These are phyloP conservation scores for Sungouiella blattae DNA, from an alignment of 805 yeast genomes.

Conservation along the genomic window DNA sequence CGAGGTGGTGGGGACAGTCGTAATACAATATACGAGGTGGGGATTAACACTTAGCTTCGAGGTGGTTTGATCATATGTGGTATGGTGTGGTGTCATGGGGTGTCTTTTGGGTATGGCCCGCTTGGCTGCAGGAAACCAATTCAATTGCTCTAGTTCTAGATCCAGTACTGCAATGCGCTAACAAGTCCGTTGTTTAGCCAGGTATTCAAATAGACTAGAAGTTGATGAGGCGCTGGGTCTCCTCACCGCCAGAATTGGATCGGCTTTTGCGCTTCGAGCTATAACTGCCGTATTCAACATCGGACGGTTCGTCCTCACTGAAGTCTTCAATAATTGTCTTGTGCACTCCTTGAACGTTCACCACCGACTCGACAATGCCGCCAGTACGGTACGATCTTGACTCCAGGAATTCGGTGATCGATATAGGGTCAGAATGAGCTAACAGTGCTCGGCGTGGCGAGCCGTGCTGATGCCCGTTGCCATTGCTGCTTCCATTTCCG, in stretches of 20 bases:
- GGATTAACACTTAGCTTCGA: no score
- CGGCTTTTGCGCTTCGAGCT: constrained; percentile 6
- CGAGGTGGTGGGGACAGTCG: no score
- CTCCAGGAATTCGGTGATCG: constrained; percentile 27
- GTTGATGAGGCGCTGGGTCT: constrained; percentile 15
- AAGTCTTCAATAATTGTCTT: constrained; percentile 80
- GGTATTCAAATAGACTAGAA: no score
- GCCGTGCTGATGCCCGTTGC: neutral
- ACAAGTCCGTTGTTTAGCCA: no score
- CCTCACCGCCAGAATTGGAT: constrained; percentile 11
- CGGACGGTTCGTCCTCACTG: constrained; percentile 39
- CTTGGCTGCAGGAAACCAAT: no score
- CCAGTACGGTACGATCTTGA: constrained; percentile 45
- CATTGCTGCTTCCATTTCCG: constrained; percentile 1
- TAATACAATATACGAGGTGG: no score
- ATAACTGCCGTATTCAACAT: constrained; percentile 12
- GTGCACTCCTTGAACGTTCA: constrained; percentile 79
- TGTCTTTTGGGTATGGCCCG: no score
- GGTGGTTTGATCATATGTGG: no score
- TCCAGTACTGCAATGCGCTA: no score
- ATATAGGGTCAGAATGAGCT: constrained; percentile 1
- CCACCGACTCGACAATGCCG: constrained; percentile 75
- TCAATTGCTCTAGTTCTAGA: no score
- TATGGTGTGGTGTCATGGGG: no score
- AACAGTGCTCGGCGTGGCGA: neutral